A percentile compares a stretch with the other conserved stretches of the same genome.
These are phyloP conservation scores for Alternaria angustiovoidea DNA, from an alignment of 2,329 filamentous ascomycete genomes.

Conservation along the genomic window DNA sequence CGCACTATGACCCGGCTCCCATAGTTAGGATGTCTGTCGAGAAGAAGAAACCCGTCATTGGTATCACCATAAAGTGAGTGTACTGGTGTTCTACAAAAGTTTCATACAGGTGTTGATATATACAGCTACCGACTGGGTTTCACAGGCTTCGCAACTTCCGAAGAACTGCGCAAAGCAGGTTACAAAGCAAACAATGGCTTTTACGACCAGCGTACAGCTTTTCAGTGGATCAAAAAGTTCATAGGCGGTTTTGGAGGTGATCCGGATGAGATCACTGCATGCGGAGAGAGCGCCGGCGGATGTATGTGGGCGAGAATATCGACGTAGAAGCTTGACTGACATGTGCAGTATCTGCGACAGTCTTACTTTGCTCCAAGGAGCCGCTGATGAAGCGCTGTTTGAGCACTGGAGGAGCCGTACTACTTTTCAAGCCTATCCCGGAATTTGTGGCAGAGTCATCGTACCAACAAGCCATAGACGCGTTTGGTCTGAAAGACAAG, in stretches of 20 bases:
- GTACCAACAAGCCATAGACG: conserved; percentile 53
- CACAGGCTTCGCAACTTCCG: conserved; percentile 54
- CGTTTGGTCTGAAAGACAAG: conserved; percentile 51
- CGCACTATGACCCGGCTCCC: conserved; percentile 58
- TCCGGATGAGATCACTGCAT: conserved; percentile 48
- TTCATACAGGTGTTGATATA: conserved; percentile 15
- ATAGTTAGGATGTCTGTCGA: conserved; percentile 57
- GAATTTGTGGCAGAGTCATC: conserved; percentile 51
- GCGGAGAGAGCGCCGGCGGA: conserved; percentile 61
- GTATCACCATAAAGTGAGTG: conserved; percentile 55
- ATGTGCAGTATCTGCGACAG: conserved; percentile 33
- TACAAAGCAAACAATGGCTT: conserved; percentile 48
- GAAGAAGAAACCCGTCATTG: conserved; percentile 57
- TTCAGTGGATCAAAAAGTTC: conserved; percentile 49
- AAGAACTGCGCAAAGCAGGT: conserved; percentile 57
- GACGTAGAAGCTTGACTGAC: conserved; percentile 2
- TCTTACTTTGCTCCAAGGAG: conserved; percentile 41
- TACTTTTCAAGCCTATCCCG: conserved; percentile 54
- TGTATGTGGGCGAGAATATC: conserved; percentile 37
- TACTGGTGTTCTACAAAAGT: conserved; percentile 38
- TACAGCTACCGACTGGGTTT: conserved; percentile 44
- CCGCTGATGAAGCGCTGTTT: conserved; percentile 51
- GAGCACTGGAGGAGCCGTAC: conserved; percentile 51
- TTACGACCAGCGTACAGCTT: conserved; percentile 47
- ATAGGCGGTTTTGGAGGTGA: conserved; percentile 52